Evolutionary conservation across 2,329 filamentous ascomycete genomes (phyloP).

Genomic region (Emmonsiellopsis sp.): DNA sequence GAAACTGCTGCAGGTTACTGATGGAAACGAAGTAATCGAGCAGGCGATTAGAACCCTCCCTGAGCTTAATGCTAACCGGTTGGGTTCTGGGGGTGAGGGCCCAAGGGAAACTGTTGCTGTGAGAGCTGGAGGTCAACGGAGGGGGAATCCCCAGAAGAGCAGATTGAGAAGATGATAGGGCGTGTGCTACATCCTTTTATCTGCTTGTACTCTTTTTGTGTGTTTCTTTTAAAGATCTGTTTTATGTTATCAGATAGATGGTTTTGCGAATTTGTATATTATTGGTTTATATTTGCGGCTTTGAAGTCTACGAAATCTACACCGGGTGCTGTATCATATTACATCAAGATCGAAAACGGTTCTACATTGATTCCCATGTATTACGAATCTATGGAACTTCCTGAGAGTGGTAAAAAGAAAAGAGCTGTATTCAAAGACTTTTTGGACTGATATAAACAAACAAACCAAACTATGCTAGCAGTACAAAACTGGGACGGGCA

Average conservation of each 20-base stretch:
- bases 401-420: no score
- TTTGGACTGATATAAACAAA: no score
- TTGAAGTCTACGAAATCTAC: background rate
- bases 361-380: background rate
- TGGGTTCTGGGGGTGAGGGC: background rate
- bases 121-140: background rate
- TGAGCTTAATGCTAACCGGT: slow-evolving; percentile 16
- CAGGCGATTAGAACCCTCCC: slow-evolving; percentile 24
- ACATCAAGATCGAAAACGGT: no score
- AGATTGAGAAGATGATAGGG: no score
- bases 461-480: no score
- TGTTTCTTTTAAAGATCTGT: background rate
- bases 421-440: no score
- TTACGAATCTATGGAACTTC: no score
- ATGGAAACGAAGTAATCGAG: slow-evolving; percentile 32
- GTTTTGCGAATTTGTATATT: slow-evolving; percentile 2
- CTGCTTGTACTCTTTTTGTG: background rate
- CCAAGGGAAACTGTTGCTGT: slow-evolving; percentile 6
- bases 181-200: background rate
- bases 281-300: background rate
- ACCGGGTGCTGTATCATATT: background rate
- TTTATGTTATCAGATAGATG: background rate
- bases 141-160: no score
- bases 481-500: no score
- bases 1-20: slow-evolving; percentile 48